Conservation (phyloP, 2,329 filamentous ascomycete genomes). For the Magnaporthiopsis incrustans region DNA sequence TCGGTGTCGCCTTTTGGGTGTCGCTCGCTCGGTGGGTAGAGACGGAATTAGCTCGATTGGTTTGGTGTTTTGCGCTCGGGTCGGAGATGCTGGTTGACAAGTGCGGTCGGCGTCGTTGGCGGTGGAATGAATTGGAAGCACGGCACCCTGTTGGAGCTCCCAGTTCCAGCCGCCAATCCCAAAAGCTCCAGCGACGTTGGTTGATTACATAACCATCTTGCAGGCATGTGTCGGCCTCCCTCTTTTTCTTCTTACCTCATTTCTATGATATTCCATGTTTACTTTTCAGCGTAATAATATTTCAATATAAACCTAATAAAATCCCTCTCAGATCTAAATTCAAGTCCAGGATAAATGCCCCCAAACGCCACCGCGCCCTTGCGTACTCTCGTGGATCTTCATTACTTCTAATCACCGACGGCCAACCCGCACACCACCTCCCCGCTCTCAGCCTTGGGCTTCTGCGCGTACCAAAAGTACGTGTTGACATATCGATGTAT, state of each 20-base stretch:
- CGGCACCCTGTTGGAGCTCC: too few relatives aligned
- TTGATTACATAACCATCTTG: background rate
- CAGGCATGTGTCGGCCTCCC: too few relatives aligned
- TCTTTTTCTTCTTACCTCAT: too few relatives aligned
- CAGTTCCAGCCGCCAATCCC: too few relatives aligned
- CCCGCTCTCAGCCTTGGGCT: constrained; percentile 14
- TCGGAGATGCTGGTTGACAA: background rate
- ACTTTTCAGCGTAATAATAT: too few relatives aligned
- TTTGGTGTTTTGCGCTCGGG: background rate
- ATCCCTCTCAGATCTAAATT: too few relatives aligned
- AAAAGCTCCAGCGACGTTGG: background rate
- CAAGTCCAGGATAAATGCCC: background rate
- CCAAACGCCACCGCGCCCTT: background rate
- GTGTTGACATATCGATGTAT: constrained; percentile 32
- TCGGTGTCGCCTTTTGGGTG: background rate
- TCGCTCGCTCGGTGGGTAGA: background rate
- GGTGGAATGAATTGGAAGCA: background rate
- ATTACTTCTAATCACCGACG: too few relatives aligned
- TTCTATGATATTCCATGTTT: too few relatives aligned
- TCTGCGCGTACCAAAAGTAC: constrained; percentile 31
- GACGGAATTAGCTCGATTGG: background rate
- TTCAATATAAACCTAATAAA: too few relatives aligned
- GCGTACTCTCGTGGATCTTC: too few relatives aligned
- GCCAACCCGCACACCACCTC: background rate
- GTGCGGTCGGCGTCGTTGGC: background rate